These are phyloP conservation scores for Magnusiomyces tetraspermus DNA, from an alignment of 1,139 yeast genomes.

Conservation along the genomic window DNA sequence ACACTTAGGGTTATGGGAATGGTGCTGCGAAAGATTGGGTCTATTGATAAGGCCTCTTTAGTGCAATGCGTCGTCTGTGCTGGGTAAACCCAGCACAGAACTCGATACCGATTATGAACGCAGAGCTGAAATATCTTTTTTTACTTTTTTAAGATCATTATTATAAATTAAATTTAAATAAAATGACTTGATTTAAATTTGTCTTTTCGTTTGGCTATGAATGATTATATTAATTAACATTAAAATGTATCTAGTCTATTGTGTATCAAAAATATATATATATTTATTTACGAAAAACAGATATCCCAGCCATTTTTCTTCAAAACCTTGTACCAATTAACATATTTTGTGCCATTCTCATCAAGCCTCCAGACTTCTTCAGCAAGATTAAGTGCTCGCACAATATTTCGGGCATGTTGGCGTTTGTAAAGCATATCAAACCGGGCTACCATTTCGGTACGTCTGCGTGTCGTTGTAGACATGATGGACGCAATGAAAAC, in stretches of 20 bases:
- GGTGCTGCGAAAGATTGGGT: background rate
- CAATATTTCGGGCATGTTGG: conserved; percentile 60
- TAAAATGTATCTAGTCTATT: too few relatives aligned
- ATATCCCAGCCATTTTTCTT: conserved; percentile 67
- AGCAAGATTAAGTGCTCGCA: conserved; percentile 49
- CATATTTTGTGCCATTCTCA: conserved; percentile 38
- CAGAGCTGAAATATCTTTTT: background rate
- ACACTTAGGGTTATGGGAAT: background rate
- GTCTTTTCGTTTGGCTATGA: too few relatives aligned
- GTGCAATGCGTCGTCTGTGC: background rate
- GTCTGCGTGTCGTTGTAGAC: conserved; percentile 39
- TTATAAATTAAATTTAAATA: too few relatives aligned
- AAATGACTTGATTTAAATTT: too few relatives aligned
- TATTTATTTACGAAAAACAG: conserved; percentile 47
- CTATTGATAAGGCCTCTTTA: background rate
- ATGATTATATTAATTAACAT: too few relatives aligned
- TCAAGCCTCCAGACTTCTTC: conserved; percentile 50
- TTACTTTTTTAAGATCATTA: background rate
- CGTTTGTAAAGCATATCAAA: conserved; percentile 49
- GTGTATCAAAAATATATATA: background rate
- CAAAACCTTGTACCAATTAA: conserved; percentile 63
- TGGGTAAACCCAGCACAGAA: background rate
- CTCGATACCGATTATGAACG: background rate
- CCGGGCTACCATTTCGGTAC: conserved; percentile 43
- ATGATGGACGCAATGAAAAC: conserved; percentile 69